Conservation (phyloP, 495 filamentous ascomycete genomes). For the Hypomontagnella monticulosa region DNA sequence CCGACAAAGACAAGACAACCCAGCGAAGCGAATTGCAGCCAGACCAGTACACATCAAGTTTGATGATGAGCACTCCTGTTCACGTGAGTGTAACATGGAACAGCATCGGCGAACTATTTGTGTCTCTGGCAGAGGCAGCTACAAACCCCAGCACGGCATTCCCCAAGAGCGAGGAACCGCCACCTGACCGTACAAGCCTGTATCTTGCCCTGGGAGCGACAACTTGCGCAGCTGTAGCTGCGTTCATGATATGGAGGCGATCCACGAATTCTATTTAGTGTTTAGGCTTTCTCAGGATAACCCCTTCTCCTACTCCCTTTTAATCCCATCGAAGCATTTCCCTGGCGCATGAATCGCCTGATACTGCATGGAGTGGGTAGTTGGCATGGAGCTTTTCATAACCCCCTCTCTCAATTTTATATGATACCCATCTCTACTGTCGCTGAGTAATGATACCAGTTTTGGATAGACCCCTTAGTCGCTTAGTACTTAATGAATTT, state of each 20-base stretch:
- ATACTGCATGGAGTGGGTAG: conserved; percentile 17
- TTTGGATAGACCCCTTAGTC: conserved; percentile 19
- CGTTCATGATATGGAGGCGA: conserved; percentile 73
- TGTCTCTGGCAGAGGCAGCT: conserved; percentile 84
- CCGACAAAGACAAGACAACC: conserved; percentile 91
- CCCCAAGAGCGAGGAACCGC: conserved; percentile 84
- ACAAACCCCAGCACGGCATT: conserved; percentile 87
- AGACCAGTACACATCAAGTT: conserved; percentile 83
- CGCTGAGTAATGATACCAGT: conserved; percentile 17
- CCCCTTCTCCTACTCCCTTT: conserved; percentile 18
- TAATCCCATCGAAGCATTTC: conserved; percentile 31
- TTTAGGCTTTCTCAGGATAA: conserved; percentile 3
- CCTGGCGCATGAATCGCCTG: conserved; percentile 11
- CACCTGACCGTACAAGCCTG: conserved; percentile 80
- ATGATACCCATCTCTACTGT: conserved; percentile 42
- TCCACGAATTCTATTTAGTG: conserved; percentile 53
- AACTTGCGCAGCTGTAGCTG: conserved; percentile 81
- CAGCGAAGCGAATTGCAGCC: conserved; percentile 91
- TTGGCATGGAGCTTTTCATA: conserved; percentile 16
- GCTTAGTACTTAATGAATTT: conserved; percentile 33
- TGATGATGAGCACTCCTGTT: conserved; percentile 85
- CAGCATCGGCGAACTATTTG: conserved; percentile 91
- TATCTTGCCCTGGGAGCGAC: conserved; percentile 87
- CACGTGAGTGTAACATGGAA: conserved; percentile 95
- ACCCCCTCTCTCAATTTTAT: conserved; percentile 11